Evolutionary conservation across 768 basidiomycete species (phyloP).

Genomic region (Calocera cornea): DNA sequence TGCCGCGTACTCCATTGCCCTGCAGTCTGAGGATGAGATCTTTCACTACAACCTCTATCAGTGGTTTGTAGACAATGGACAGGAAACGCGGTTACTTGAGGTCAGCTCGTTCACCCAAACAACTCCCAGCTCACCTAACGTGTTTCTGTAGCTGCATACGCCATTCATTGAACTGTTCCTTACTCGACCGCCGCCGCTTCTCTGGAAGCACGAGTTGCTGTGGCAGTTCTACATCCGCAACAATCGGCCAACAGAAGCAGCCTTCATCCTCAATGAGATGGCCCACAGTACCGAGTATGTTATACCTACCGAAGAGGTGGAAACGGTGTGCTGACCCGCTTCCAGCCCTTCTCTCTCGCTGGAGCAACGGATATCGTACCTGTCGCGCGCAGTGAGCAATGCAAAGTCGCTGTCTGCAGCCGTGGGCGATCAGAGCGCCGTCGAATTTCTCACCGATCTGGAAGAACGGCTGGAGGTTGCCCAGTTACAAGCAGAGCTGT

Average conservation of each 20-base stretch:
- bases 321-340: neutral
- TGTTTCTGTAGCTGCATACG: conserved; percentile 53
- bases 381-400: conserved; percentile 88
- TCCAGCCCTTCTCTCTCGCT: conserved; percentile 30
- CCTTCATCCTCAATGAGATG: conserved; percentile 65
- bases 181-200: conserved; percentile 60
- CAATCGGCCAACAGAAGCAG: conserved; percentile 73
- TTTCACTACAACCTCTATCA: conserved; percentile 92
- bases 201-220: conserved; percentile 72
- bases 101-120: conserved; percentile 31
- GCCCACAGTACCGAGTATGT: conserved; percentile 77
- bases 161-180: conserved; percentile 82
- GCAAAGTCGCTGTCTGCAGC: conserved; percentile 85
- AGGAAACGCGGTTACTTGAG: conserved; percentile 82
- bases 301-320: neutral
- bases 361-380: conserved; percentile 70
- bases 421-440: conserved; percentile 19
- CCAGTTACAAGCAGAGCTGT: conserved; percentile 90
- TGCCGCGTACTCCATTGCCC: conserved; percentile 77
- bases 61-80: conserved; percentile 68
- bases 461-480: conserved; percentile 97
- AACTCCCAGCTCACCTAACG: conserved; percentile 10
- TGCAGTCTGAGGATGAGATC: conserved; percentile 74
- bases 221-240: conserved; percentile 98
- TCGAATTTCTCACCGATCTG: conserved; percentile 84